phyloP scores from a whole-genome alignment of 2,329 filamentous ascomycete species.

The Mariannaea elegans region DNA sequence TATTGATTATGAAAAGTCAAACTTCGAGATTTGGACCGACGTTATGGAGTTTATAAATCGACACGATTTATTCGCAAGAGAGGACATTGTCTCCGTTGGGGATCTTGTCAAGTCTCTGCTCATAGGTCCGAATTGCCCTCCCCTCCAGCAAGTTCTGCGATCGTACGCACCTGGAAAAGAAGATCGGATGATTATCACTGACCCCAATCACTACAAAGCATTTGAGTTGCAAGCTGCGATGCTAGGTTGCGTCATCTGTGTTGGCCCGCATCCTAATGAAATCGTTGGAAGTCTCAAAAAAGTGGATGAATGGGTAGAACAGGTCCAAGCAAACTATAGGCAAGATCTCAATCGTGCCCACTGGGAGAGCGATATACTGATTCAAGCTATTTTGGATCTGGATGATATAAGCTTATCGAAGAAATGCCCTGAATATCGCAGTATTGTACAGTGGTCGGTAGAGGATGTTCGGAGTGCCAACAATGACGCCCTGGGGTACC shows the following conservation, averaged over 20 bases:
- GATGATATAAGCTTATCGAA: not conserved
- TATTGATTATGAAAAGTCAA: slow-evolving; percentile 40
- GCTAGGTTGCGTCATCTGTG: slow-evolving; percentile 1
- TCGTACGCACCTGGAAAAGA: not conserved
- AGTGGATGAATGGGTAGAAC: slow-evolving; percentile 15
- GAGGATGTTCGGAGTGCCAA: too few species aligned
- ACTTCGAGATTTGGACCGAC: slow-evolving; percentile 40
- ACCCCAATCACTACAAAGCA: not conserved
- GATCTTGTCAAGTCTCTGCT: slow-evolving; percentile 11
- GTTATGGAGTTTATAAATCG: slow-evolving; percentile 37
- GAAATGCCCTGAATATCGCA: not conserved
- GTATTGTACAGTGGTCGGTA: not conserved
- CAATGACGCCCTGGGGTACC: not conserved
- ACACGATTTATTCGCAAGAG: not conserved
- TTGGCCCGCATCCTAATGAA: slow-evolving; percentile 9
- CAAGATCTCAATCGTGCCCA: not conserved
- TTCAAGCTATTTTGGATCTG: not conserved
- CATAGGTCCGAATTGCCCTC: not conserved
- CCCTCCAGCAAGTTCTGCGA: not conserved
- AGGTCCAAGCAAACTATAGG: not conserved
- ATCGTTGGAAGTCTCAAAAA: slow-evolving; percentile 10
- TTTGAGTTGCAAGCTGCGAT: not conserved
- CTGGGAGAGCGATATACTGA: not conserved
- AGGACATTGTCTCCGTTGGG: slow-evolving; percentile 7
- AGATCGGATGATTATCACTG: not conserved